Percentiles rank a stretch among this genome's conserved stretches.
phyloP scores from a whole-genome alignment of 176 grass and related monocot species.

The Thalia dealbata region DNA sequence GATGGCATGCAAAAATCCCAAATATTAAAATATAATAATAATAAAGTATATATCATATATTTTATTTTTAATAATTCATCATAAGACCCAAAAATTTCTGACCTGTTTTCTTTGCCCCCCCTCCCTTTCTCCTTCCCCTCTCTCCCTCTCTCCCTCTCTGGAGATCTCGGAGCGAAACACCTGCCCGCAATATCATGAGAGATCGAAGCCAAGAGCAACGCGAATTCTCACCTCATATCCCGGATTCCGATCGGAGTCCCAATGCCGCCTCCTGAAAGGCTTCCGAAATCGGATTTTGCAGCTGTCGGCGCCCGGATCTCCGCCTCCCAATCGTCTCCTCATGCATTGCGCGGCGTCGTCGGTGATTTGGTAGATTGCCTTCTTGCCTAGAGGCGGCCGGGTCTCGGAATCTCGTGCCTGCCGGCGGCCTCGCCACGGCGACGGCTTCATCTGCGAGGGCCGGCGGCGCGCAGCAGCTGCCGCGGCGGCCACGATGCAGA shows the following conservation, averaged over 20 bases:
- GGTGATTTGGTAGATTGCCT: neutral
- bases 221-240: neutral
- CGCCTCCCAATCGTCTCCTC: neutral
- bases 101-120: too few species aligned
- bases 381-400: neutral
- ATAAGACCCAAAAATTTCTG: neutral
- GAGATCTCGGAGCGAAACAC: neutral
- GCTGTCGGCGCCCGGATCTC: neutral
- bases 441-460: slow-evolving; percentile 1
- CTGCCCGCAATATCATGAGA: neutral
- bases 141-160: neutral
- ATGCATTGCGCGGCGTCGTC: neutral
- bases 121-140: neutral
- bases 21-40: too few species aligned
- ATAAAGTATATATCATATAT: too few species aligned
- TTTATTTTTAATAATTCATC: neutral
- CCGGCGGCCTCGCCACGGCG: slow-evolving; percentile 7
- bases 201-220: neutral
- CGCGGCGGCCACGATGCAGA: slow-evolving; percentile 71
- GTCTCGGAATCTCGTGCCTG: neutral
- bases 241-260: neutral
- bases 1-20: too few species aligned
- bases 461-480: slow-evolving; percentile 9
- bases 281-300: slow-evolving; percentile 1
- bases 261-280: neutral